These are phyloP conservation scores for Elsinoe australis DNA, from an alignment of 2,329 filamentous ascomycete species.

Conservation along the genomic window DNA sequence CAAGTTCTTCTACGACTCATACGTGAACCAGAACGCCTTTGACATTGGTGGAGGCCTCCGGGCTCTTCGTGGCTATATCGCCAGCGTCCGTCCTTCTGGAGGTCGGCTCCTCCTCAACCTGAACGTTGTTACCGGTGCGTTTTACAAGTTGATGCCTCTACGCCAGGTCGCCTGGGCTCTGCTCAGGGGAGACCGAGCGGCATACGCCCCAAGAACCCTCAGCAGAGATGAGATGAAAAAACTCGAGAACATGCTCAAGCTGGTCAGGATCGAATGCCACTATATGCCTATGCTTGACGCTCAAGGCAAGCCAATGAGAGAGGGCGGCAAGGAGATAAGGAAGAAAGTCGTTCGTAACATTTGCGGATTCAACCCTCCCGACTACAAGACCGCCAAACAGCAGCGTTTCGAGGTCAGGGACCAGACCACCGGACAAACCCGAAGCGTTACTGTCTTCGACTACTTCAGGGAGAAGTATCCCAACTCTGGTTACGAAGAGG, in stretches of 20 bases:
- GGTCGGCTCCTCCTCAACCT: slow-evolving; percentile 54
- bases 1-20: slow-evolving; percentile 41
- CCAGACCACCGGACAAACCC: slow-evolving; percentile 24
- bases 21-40: slow-evolving; percentile 28
- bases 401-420: slow-evolving; percentile 45
- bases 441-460: slow-evolving; percentile 45
- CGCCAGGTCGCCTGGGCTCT: slow-evolving; percentile 32
- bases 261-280: slow-evolving; percentile 35
- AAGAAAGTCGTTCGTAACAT: slow-evolving; percentile 38
- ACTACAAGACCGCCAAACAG: slow-evolving; percentile 32
- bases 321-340: slow-evolving; percentile 25
- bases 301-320: slow-evolving; percentile 20
- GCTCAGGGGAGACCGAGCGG: slow-evolving; percentile 19
- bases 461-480: slow-evolving; percentile 42
- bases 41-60: slow-evolving; percentile 47
- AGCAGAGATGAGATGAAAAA: slow-evolving; percentile 16
- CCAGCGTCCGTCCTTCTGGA: slow-evolving; percentile 53
- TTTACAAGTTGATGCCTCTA: slow-evolving; percentile 40
- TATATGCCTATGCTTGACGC: slow-evolving; percentile 29
- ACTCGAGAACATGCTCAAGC: slow-evolving; percentile 34
- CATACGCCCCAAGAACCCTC: not conserved
- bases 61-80: slow-evolving; percentile 54
- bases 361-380: slow-evolving; percentile 36
- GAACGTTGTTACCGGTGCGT: slow-evolving; percentile 54
- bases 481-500: slow-evolving; percentile 42